Base-by-base conservation (phyloP, 2,329 filamentous ascomycete genomes). In the Verticillium nonalfalfae region DNA sequence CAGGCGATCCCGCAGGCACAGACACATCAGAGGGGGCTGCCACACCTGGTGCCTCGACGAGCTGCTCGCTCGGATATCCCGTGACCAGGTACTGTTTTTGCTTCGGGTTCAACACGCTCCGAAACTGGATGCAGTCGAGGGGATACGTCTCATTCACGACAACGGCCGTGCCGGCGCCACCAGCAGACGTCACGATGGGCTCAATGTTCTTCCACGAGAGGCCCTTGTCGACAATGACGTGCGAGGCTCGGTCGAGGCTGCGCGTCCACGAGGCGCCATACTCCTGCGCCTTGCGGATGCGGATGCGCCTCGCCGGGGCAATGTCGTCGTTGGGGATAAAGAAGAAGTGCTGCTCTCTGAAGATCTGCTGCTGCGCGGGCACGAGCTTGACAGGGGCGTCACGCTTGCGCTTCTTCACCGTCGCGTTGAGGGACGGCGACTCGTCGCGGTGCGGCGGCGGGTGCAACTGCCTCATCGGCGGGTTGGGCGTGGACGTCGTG, bases 261-360 rank as follows among this genome's bases (percentile, higher is more conserved):
- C 81, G 81, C 34, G 85, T 83, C 87, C 93, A 95, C 1, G 72
- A 76, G 1, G 89, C 94, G 54, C 94, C 94, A 71, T 87, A 87
- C 68, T 92, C 87, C 59, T 85, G 82, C 0, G 90, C 88, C 71
- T 89, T 93, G 35, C 82, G 82, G 59, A 97, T 96, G 4, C 90
- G 87, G 62, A 87, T 74, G 60, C 84, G 85, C 45, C 93, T 84
- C 7, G 84, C 79, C 11, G 84, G 82, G 36, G 88, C 85, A 56
- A 90, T 82, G 65, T 94, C 89, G 65, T 92, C 85, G 66, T 95
- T 90, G 0, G 93, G 94, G 6, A 96, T 85, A 71, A 95, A 97
- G 74, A 86, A 90, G 65, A 92, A 89, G 0, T 76, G 72, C n/a
- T 90, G 72, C 0, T 76, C 81, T 55, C 76, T 80, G 70, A 93